A percentile compares a stretch with the other conserved stretches of the same genome.
Evolutionary conservation across 1,139 yeast species (phyloP).

Genomic region (Hyphopichia khmerensis): DNA sequence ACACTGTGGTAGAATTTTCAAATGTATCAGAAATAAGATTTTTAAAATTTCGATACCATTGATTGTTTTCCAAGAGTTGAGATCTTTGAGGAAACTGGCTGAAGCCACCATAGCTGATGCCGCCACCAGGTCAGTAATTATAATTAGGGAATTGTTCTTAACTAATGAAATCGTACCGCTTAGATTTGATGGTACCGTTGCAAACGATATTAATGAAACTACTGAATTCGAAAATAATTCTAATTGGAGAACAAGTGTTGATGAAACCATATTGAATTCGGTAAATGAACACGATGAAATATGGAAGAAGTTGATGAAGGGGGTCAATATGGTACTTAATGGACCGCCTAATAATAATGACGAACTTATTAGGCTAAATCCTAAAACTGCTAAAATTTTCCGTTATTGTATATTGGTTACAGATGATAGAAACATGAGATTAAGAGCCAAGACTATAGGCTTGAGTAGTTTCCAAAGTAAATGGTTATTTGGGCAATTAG

Average conservation of each 20-base stretch:
- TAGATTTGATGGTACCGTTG: conserved; percentile 57
- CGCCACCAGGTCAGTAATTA: conserved; percentile 76
- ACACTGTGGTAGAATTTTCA: conserved; percentile 74
- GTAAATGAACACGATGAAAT: conserved; percentile 49
- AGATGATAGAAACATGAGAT: conserved; percentile 71
- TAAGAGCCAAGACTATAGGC: conserved; percentile 61
- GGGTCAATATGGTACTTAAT: conserved; percentile 27
- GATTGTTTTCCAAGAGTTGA: conserved; percentile 74
- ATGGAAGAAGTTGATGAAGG: conserved; percentile 38
- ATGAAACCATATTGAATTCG: conserved; percentile 57
- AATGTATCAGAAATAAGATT: conserved; percentile 61
- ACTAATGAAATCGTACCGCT: conserved; percentile 52
- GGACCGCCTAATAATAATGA: conserved; percentile 4
- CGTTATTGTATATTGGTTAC: conserved; percentile 63
- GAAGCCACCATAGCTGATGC: conserved; percentile 79
- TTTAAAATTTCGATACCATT: conserved; percentile 63
- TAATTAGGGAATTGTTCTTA: conserved; percentile 63
- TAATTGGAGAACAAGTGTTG: conserved; percentile 60
- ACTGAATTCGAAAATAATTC: conserved; percentile 63
- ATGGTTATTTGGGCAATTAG: conserved; percentile 59
- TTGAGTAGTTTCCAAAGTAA: conserved; percentile 58
- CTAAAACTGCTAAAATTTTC: conserved; percentile 41
- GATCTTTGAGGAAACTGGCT: conserved; percentile 70
- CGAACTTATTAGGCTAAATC: conserved; percentile 20
- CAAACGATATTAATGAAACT: conserved; percentile 55